Conservation (phyloP, 2,329 filamentous ascomycete genomes). For the Trichoderma semiorbis region DNA sequence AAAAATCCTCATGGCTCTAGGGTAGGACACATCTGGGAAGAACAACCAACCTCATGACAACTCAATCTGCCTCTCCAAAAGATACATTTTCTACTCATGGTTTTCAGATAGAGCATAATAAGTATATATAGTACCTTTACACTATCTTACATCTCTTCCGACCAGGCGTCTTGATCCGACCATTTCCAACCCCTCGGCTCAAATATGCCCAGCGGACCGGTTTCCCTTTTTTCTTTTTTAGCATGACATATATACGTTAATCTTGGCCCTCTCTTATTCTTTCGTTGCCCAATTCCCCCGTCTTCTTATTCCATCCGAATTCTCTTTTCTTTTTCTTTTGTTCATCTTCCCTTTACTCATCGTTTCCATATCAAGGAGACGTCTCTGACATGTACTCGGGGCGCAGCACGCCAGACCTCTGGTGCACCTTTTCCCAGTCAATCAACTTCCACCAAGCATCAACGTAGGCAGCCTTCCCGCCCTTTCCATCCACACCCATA, state of each 20-base stretch:
- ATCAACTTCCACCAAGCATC: slow-evolving; percentile 84
- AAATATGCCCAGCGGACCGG: background rate
- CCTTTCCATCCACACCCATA: slow-evolving; percentile 52
- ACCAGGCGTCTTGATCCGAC: background rate
- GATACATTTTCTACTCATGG: background rate
- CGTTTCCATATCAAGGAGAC: slow-evolving; percentile 1
- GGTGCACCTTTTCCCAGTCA: slow-evolving; percentile 74
- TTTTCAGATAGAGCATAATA: slow-evolving; percentile 8
- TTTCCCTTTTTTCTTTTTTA: background rate
- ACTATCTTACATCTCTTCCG: slow-evolving; percentile 17
- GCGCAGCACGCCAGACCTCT: slow-evolving; percentile 33
- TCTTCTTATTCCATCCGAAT: background rate
- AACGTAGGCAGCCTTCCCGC: slow-evolving; percentile 72
- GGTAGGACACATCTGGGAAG: background rate
- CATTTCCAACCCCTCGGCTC: background rate
- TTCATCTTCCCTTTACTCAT: background rate
- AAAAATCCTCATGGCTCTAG: background rate
- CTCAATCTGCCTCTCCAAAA: background rate
- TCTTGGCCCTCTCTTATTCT: background rate
- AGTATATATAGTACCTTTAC: slow-evolving; percentile 12
- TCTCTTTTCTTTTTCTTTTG: background rate
- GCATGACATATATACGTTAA: slow-evolving; percentile 8
- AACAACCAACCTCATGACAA: background rate
- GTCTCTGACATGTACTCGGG: slow-evolving; percentile 34
- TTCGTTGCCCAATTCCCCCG: too few species aligned